Evolutionary conservation across 257 asterid genomes (phyloP).

Genomic region (Capsicum baccatum): DNA sequence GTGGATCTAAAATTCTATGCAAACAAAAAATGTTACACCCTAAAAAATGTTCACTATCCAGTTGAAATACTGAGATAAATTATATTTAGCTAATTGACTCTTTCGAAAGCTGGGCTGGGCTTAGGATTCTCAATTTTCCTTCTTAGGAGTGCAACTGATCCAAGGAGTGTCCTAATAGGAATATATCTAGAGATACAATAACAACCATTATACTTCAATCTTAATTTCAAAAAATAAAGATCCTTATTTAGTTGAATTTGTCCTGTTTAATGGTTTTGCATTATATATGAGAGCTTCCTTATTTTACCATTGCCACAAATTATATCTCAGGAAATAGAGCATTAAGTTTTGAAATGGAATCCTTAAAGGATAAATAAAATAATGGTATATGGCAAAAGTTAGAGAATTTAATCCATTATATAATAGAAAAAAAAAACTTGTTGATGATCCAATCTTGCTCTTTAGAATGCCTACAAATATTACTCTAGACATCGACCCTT

Average conservation of each 20-base stretch:
- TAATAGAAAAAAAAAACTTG: neutral
- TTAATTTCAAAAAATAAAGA: neutral
- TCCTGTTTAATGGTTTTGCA: neutral
- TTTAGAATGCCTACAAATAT: neutral
- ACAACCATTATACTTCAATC: neutral
- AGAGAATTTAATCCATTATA: neutral
- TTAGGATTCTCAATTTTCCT: neutral
- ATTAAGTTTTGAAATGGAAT: neutral
- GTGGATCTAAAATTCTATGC: neutral
- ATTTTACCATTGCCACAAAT: conserved; percentile 22
- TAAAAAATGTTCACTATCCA: neutral
- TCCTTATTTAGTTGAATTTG: conserved; percentile 1
- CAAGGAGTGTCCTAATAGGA: neutral
- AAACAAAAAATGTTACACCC: neutral
- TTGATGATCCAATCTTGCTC: neutral
- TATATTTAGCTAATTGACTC: neutral
- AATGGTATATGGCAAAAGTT: neutral
- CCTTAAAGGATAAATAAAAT: neutral
- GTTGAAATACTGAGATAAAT: neutral
- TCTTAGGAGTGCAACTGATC: neutral
- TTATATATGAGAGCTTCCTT: neutral
- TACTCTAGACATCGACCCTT: neutral
- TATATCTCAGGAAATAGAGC: neutral
- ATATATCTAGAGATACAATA: neutral
- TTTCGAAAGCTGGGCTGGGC: neutral